Percentiles rank a stretch among this genome's conserved stretches.
Conservation (phyloP, 2,329 filamentous ascomycete species). For the Elsinoe arachidis region DNA sequence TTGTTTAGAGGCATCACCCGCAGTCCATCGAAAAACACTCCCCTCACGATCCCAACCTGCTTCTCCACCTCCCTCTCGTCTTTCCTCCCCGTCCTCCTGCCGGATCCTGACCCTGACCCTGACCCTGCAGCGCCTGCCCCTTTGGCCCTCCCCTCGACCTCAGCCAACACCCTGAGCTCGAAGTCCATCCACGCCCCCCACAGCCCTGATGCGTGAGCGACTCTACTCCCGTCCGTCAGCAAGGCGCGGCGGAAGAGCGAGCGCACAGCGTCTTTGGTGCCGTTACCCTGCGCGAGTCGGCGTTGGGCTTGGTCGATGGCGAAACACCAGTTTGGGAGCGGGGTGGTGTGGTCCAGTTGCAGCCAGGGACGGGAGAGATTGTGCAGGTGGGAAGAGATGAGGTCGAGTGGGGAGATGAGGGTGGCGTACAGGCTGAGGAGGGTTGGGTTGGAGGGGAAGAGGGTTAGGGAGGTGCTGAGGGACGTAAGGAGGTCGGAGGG, state of each 20-base stretch:
- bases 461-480: constrained; percentile 50
- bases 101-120: background rate
- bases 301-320: constrained; percentile 47
- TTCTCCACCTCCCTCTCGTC: background rate
- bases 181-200: constrained; percentile 25
- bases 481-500: constrained; percentile 56
- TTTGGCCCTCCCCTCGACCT: background rate
- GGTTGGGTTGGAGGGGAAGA: constrained; percentile 68
- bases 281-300: constrained; percentile 28
- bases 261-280: constrained; percentile 28
- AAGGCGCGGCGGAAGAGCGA: constrained; percentile 40
- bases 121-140: background rate
- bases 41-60: constrained; percentile 12
- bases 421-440: constrained; percentile 64
- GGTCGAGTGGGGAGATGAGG: constrained; percentile 58
- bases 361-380: constrained; percentile 45
- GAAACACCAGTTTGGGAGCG: constrained; percentile 45
- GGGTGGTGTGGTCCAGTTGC: constrained; percentile 24
- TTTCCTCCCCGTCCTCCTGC: background rate
- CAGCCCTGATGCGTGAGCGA: constrained; percentile 22
- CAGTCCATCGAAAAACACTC: constrained; percentile 31
- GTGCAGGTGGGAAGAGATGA: constrained; percentile 69
- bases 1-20: constrained; percentile 56
- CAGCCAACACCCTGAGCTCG: constrained; percentile 16
- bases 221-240: constrained; percentile 27